Percentiles rank a stretch among this genome's conserved stretches.
Conservation (phyloP, 352 stramenopile genomes). For the Phytophthora vignae region DNA sequence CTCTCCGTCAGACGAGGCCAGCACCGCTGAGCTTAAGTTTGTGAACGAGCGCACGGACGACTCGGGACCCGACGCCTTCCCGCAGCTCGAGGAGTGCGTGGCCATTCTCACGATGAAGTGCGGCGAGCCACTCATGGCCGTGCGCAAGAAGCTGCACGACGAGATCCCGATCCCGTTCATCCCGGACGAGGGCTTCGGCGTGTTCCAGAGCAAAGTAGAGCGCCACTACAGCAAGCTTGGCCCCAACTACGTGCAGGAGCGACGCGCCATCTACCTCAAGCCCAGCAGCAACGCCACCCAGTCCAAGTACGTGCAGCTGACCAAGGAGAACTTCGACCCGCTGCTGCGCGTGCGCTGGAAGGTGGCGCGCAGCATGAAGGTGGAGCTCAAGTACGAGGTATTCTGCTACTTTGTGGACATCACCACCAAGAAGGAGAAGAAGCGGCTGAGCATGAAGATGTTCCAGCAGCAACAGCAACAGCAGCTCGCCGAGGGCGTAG, state of each 20-base stretch:
- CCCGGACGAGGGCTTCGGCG: constrained; percentile 74
- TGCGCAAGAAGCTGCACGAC: constrained; percentile 85
- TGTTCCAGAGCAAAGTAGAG: constrained; percentile 84
- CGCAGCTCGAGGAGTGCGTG: constrained; percentile 66
- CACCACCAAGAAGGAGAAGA: constrained; percentile 70
- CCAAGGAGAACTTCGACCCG: constrained; percentile 77
- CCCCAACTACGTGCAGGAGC: constrained; percentile 67
- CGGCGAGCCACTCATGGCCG: constrained; percentile 73
- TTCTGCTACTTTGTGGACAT: constrained; percentile 86
- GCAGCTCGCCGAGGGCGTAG: constrained; percentile 26
- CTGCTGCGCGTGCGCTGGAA: constrained; percentile 78
- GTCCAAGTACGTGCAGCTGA: constrained; percentile 81
- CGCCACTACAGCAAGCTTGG: constrained; percentile 73
- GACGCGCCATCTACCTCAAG: constrained; percentile 79
- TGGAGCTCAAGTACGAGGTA: constrained; percentile 83
- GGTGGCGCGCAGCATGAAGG: constrained; percentile 81
- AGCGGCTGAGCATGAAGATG: constrained; percentile 70
- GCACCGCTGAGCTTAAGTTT: constrained; percentile 47
- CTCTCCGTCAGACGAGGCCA: constrained; percentile 18
- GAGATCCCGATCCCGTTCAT: constrained; percentile 75
- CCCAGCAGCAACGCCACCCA: constrained; percentile 78
- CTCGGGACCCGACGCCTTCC: constrained; percentile 49
- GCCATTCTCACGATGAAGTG: constrained; percentile 83
- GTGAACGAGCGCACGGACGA: constrained; percentile 37
- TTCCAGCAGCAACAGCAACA: constrained; percentile 48